These are phyloP conservation scores for Rhodotorula sp. DNA, from an alignment of 1,284 basidiomycete species.

Conservation along the genomic window DNA sequence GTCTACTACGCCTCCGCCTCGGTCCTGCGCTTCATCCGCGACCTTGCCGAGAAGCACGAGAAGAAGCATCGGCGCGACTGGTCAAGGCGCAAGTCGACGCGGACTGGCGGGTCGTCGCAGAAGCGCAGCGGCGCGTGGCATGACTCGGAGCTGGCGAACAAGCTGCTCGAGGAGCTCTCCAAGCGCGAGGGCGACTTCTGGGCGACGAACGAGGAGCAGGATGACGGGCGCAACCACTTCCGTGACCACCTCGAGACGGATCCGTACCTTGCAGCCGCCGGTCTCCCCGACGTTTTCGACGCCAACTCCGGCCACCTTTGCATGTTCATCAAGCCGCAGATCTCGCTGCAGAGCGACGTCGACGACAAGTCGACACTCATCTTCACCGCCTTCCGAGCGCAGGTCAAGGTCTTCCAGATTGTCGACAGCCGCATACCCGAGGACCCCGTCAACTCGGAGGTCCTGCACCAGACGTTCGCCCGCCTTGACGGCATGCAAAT, in stretches of 20 bases:
- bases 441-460: constrained; percentile 78
- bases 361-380: constrained; percentile 67
- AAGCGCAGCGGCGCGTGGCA: constrained; percentile 15
- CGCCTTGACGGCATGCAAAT: constrained; percentile 77
- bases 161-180: constrained; percentile 47
- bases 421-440: constrained; percentile 74
- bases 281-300: constrained; percentile 50
- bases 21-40: constrained; percentile 78
- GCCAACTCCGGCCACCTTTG: constrained; percentile 68
- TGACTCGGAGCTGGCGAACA: constrained; percentile 23
- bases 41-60: constrained; percentile 59
- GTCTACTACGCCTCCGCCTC: constrained; percentile 58
- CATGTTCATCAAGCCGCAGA: constrained; percentile 84
- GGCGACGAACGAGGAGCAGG: constrained; percentile 27
- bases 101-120: constrained; percentile 17
- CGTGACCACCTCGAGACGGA: constrained; percentile 37
- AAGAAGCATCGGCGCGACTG: constrained; percentile 35
- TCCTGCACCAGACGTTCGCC: constrained; percentile 79
- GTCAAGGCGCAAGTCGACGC: constrained; percentile 22
- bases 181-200: constrained; percentile 35
- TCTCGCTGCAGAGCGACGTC: constrained; percentile 70
- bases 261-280: constrained; percentile 40
- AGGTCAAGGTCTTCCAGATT: constrained; percentile 75
- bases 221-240: constrained; percentile 21
- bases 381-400: constrained; percentile 76